Percentiles rank a stretch among this genome's conserved stretches.
phyloP scores from a whole-genome alignment of 768 basidiomycete genomes.

The Tylopilus cervinicoccineus region DNA sequence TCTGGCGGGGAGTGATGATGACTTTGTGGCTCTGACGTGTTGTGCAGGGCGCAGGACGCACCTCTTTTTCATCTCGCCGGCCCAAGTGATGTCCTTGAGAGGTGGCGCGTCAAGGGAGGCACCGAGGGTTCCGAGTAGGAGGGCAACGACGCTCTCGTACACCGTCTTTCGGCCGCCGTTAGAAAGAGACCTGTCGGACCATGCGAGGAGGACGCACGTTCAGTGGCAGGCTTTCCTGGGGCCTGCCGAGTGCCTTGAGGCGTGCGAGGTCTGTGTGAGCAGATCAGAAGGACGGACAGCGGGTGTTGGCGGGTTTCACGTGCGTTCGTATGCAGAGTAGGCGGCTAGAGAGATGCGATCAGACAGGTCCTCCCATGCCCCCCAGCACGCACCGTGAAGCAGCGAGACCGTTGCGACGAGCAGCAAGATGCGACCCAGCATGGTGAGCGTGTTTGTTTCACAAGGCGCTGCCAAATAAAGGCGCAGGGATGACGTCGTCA shows the following conservation, averaged over 20 bases:
- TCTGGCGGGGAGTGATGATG: constrained; percentile 33
- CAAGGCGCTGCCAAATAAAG: constrained; percentile 14
- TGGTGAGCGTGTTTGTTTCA: constrained; percentile 24
- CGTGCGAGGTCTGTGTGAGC: constrained; percentile 60
- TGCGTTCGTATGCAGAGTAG: constrained; percentile 78
- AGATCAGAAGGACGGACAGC: not conserved
- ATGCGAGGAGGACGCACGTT: constrained; percentile 42
- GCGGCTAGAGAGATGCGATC: too few species aligned
- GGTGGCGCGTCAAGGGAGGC: constrained; percentile 65
- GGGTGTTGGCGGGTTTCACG: constrained; percentile 31
- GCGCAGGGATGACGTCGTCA: too few species aligned
- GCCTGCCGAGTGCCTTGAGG: constrained; percentile 69
- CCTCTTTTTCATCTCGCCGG: constrained; percentile 85
- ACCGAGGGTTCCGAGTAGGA: constrained; percentile 68
- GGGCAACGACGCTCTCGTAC: constrained; percentile 58
- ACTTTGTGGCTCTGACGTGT: not conserved
- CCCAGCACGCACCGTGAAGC: constrained; percentile 46
- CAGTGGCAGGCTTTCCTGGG: constrained; percentile 60
- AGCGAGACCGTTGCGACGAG: constrained; percentile 43
- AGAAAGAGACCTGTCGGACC: not conserved
- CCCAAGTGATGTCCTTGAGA: constrained; percentile 82
- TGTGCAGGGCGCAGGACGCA: constrained; percentile 33
- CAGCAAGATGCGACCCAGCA: constrained; percentile 48
- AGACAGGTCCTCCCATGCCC: too few species aligned
- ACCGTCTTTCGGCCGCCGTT: constrained; percentile 46